Evolutionary conservation across 768 basidiomycete genomes (phyloP), one percentile per base, ranked within the genome.

Genomic region (Phaffia tasmanica): DNA sequence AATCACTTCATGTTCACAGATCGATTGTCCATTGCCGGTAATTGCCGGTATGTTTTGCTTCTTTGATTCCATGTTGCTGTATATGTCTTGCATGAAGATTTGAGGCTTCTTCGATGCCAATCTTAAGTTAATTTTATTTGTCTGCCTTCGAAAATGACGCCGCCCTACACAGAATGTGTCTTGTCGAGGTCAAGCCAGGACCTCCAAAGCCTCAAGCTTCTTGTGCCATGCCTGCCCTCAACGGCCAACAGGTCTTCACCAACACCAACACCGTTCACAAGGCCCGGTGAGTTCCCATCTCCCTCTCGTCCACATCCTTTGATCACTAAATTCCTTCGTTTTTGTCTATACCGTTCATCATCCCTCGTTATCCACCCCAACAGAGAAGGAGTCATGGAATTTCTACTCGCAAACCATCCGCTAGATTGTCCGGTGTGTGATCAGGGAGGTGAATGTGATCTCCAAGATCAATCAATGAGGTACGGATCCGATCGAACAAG

Each of bases 391-490:
- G 94, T 98, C 68, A 98, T 99, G 95, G 95, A 98, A 75, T 95
- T 98, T 78, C 82, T 98, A 49, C 84, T 98, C 68, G 84, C 94
- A 67, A 98, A 99, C 78, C 95, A 99, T 74, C 95, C 95, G 1
- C 82, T 99, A 64, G 95, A 99, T 60, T 62, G 95, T 78, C 95
- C 95, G 25, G 88, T 98, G 70, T 99, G 95, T 73, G 95, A 99
- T 76, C 93, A 98, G 78, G 65, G 93, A 75, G 94, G 95, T 66
- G 93, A 97, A 82, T 99, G 93, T 76, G 93, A 97, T 76, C 83
- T 97, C 9, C 94, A 98, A 80, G 94, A 97, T 78, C 94, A 97
- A 77, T 94, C 94, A 18, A 98, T 98, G 92, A 87, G 94, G 63
- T 99, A 98, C 74, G 95, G 95, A 51, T 88, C 93, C 8, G 95